A percentile compares a stretch with the other conserved stretches of the same genome.
Evolutionary conservation across 2,329 filamentous ascomycete species (phyloP).

Genomic region (Pleomassaria siparia): DNA sequence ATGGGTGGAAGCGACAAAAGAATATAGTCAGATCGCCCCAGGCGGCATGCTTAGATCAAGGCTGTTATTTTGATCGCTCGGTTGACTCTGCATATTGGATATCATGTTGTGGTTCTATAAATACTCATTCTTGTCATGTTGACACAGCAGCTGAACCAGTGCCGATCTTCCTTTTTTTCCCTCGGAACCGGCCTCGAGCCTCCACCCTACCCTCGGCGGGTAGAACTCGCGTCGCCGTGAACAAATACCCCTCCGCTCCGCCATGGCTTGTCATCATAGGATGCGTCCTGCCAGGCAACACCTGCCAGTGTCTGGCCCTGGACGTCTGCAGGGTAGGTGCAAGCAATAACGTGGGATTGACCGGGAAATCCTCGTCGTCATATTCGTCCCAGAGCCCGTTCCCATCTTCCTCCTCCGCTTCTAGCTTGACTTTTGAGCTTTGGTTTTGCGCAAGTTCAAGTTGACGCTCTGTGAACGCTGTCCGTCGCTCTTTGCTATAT

Average conservation of each 20-base stretch:
- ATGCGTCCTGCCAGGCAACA: conserved; percentile 87
- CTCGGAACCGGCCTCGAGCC: conserved; percentile 71
- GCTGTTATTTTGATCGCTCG: background rate
- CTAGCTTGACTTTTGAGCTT: conserved; percentile 8
- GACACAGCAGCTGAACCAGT: conserved; percentile 14
- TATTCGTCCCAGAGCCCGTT: background rate
- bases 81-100: background rate
- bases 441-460: conserved; percentile 22
- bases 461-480: conserved; percentile 58
- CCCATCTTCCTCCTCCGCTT: conserved; percentile 17
- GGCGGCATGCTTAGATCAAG: background rate
- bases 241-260: conserved; percentile 86
- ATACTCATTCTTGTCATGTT: conserved; percentile 2
- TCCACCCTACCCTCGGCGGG: conserved; percentile 79
- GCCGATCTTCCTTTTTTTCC: conserved; percentile 64
- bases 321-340: conserved; percentile 80
- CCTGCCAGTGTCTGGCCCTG: conserved; percentile 80
- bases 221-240: conserved; percentile 78
- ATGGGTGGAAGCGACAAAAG: background rate
- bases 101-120: background rate
- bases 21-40: background rate
- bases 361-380: conserved; percentile 68
- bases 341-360: conserved; percentile 84
- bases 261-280: conserved; percentile 89
- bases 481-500: conserved; percentile 77